Conservation (phyloP, 441 rosid species). For the Hura crepitans region DNA sequence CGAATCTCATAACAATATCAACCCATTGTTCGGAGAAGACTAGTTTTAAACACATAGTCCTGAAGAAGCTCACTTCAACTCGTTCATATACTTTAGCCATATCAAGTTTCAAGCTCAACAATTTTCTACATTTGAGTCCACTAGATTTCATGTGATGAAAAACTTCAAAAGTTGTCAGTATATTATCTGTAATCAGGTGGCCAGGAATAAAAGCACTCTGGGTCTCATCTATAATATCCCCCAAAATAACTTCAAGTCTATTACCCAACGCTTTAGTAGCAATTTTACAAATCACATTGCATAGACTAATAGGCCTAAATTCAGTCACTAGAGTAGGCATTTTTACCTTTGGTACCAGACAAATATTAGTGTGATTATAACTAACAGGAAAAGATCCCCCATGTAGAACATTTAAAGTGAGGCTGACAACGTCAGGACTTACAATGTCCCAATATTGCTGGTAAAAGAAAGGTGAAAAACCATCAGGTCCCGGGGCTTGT, state of each 20-base stretch:
- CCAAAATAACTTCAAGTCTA: neutral
- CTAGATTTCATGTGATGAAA: neutral
- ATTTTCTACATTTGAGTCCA: neutral
- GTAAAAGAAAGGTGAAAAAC: neutral
- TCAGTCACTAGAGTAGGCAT: neutral
- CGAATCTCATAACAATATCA: no score
- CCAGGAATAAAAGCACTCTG: no score
- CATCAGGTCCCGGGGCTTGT: neutral
- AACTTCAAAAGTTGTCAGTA: neutral
- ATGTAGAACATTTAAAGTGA: neutral
- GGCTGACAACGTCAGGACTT: neutral
- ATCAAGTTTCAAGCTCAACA: neutral
- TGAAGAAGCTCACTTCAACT: no score
- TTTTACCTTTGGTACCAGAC: neutral
- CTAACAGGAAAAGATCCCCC: neutral
- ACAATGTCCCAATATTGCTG: no score
- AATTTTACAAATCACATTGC: neutral
- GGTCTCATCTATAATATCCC: neutral
- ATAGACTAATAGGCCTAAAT: neutral
- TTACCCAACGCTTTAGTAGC: neutral
- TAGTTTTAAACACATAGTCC: no score
- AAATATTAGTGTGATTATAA: neutral
- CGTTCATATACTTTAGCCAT: neutral
- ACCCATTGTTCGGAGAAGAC: no score
- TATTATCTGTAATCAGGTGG: neutral